Percentiles rank a stretch among this genome's conserved stretches.
These are phyloP conservation scores for Salvia miltiorrhiza DNA, from an alignment of 257 asterid genomes.

Conservation along the genomic window DNA sequence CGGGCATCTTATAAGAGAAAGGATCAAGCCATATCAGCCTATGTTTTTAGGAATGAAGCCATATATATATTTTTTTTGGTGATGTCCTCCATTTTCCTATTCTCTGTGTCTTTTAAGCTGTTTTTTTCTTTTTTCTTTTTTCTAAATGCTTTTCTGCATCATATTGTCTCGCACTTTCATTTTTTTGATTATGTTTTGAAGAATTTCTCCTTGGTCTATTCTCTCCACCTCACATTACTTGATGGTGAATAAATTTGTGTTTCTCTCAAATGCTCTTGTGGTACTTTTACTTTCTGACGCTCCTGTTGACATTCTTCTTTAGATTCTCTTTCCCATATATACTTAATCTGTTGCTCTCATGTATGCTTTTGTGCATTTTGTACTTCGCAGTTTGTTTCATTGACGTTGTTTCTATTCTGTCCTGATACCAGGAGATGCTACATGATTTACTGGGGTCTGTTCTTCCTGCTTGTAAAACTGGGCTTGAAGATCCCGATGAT, in stretches of 20 bases:
- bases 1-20: not conserved
- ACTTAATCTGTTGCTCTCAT: not conserved
- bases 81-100: not conserved
- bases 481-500: conserved; percentile 99
- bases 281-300: not conserved
- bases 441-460: conserved; percentile 68
- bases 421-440: conserved; percentile 77
- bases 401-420: conserved; percentile 21
- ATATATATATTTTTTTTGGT: not conserved
- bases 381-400: conserved; percentile 18
- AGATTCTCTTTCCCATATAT: not conserved
- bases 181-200: conserved; percentile 20
- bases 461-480: conserved; percentile 93
- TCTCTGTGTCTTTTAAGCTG: not conserved
- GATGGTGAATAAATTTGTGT: not conserved
- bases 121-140: too few species aligned
- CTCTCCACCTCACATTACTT: not conserved
- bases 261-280: conserved; percentile 1
- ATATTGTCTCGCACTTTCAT: conserved; percentile 11
- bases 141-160: not conserved
- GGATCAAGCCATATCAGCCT: not conserved
- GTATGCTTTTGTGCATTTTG: conserved; percentile 1
- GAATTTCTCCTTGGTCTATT: not conserved
- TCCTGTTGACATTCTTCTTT: not conserved
- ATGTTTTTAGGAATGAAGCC: too few species aligned